Evolutionary conservation across 1,284 basidiomycete genomes (phyloP).

Genomic region (Gomphus bonarii): DNA sequence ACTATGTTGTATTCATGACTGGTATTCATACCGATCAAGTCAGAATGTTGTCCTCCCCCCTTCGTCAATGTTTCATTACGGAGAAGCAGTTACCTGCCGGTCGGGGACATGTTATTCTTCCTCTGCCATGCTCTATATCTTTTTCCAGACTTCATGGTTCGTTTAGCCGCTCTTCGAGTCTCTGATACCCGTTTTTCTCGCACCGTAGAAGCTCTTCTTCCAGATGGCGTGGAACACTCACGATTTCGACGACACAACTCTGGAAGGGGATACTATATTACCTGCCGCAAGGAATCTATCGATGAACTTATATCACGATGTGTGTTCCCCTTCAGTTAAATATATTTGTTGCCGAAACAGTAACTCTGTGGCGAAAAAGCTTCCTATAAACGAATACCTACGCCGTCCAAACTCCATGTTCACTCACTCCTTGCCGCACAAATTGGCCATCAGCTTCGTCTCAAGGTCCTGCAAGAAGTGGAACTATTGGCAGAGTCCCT

Average conservation of each 20-base stretch:
- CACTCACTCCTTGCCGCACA: conserved; percentile 39
- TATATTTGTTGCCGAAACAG: conserved; percentile 8
- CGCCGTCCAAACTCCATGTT: conserved; percentile 19
- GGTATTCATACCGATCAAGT: conserved; percentile 31
- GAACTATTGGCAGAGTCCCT: conserved; percentile 41
- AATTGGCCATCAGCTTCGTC: conserved; percentile 51
- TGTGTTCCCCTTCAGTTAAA: conserved; percentile 16
- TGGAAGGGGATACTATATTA: conserved; percentile 38
- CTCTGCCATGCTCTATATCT: neutral
- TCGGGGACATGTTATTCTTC: conserved; percentile 19
- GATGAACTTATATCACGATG: conserved; percentile 23
- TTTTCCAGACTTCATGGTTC: conserved; percentile 52
- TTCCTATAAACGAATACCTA: conserved; percentile 25
- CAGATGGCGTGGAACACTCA: conserved; percentile 60
- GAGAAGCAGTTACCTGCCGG: conserved; percentile 46
- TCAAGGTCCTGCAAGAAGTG: conserved; percentile 65
- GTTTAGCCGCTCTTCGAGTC: conserved; percentile 40
- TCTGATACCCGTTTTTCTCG: conserved; percentile 20
- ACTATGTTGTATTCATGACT: neutral
- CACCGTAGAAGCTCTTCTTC: conserved; percentile 29
- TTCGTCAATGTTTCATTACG: conserved; percentile 45
- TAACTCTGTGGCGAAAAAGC: conserved; percentile 8
- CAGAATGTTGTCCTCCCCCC: conserved; percentile 56
- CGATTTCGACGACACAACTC: conserved; percentile 38
- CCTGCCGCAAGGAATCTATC: conserved; percentile 46